A percentile compares a stretch with the other conserved stretches of the same genome.
Conservation (phyloP, 768 basidiomycete species). For the Kwoniella pini region DNA sequence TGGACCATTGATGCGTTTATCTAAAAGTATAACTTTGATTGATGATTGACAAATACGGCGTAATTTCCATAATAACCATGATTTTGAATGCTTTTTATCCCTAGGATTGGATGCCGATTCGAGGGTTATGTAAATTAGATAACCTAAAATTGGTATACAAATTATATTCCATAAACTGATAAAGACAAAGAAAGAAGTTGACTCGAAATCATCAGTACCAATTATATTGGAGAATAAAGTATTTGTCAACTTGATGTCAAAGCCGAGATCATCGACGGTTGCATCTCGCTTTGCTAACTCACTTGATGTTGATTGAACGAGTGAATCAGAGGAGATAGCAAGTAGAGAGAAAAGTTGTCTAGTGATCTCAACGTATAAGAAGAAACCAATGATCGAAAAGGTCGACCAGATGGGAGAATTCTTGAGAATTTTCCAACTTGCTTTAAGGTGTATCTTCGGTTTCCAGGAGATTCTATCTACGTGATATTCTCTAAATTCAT, state of each 20-base stretch:
- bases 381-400: neutral
- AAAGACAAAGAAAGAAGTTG: constrained; percentile 11
- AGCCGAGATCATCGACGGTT: neutral
- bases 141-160: constrained; percentile 8
- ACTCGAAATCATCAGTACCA: neutral
- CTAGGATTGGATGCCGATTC: neutral
- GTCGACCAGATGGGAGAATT: constrained; percentile 12
- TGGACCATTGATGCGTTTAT: neutral
- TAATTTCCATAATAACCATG: neutral
- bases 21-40: neutral
- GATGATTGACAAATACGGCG: neutral
- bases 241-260: constrained; percentile 13
- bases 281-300: constrained; percentile 6
- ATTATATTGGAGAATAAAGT: constrained; percentile 9
- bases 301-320: neutral
- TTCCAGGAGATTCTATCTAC: neutral
- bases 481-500: neutral
- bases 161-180: constrained; percentile 21
- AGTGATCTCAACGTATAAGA: constrained; percentile 13
- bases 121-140: constrained; percentile 7
- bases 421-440: constrained; percentile 5
- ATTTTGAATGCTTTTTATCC: neutral
- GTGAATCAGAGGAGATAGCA: constrained; percentile 7
- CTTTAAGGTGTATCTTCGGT: neutral
- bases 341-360: constrained; percentile 14